Base-by-base conservation (phyloP, 2,329 filamentous ascomycete genomes). In the Metarhizium anisopliae region DNA sequence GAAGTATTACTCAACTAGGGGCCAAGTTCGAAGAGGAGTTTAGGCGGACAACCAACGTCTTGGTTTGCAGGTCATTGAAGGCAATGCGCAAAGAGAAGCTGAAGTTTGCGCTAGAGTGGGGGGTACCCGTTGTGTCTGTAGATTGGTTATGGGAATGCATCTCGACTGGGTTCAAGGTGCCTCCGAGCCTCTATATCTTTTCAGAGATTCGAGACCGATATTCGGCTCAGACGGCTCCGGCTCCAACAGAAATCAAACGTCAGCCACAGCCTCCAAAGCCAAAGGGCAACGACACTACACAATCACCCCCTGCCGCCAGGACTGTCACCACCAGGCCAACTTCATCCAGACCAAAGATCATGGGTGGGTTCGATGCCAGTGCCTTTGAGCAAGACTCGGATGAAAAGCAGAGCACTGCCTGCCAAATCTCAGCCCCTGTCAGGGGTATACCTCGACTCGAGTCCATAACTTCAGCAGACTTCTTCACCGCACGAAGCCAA, bases 111-210 rank as follows among this genome's bases (percentile, higher is more conserved):
- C 68, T 83, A 8, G 79, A 85, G 62, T 89, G 89, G 77, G 79
- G 80, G 4, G 86, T 97, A 11, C 89, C 91, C 2, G 83, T 93
- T n/a, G 88, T 97, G 11, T 81, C 81, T 7, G 82, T 83, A 18
- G 82, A 86, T 25, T 99, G 94, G 94, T 76, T 99, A 2, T 94
- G 89, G 85, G 80, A 86, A 53, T 94, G 88, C 61, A 84, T 96
- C 52, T 76, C 78, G 64, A 81, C 74, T 0, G 81, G 81, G 5
- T 73, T 63, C 59, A 70, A 73, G 3, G 68, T 75, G 2, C 76
- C 80, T 1, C 67, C 77, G 47, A 71, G 75, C 43, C 62, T 68
- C 6, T 82, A 72, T 53, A 64, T 81, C 55, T 81, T 78, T 55
- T 68, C 76, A 0, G 74, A 79, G 58, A 63, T 82, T 32, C 70